These are phyloP conservation scores for Suillus subaureus DNA, from an alignment of 768 basidiomycete species.

Conservation along the genomic window DNA sequence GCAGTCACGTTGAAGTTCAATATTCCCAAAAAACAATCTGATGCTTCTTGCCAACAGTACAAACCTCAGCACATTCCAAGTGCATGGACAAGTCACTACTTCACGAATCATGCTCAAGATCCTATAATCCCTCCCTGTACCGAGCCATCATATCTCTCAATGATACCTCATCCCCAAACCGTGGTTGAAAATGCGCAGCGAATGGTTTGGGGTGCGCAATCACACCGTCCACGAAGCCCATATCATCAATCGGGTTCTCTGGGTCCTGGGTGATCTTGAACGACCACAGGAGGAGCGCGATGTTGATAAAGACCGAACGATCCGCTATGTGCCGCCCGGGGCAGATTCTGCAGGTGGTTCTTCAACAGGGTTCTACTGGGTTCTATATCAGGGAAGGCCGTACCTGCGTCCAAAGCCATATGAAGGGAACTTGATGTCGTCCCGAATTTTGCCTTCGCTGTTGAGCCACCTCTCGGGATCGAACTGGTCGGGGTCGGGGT, in stretches of 20 bases:
- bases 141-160: conserved; percentile 28
- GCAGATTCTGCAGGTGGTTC: conserved; percentile 47
- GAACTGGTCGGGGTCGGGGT: conserved; percentile 61
- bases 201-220: conserved; percentile 68
- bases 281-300: conserved; percentile 65
- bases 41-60: too few species aligned
- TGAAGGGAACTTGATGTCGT: conserved; percentile 50
- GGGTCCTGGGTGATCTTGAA: conserved; percentile 59
- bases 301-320: conserved; percentile 67
- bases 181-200: conserved; percentile 54
- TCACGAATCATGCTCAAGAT: not conserved
- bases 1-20: too few species aligned
- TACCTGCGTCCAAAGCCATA: conserved; percentile 58
- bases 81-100: too few species aligned
- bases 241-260: conserved; percentile 55
- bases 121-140: conserved; percentile 17
- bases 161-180: conserved; percentile 29
- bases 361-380: not conserved
- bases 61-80: too few species aligned
- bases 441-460: conserved; percentile 40
- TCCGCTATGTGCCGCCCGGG: conserved; percentile 63
- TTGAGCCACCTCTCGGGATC: conserved; percentile 59
- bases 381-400: not conserved
- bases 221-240: conserved; percentile 63
- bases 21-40: too few species aligned